Evolutionary conservation across 2,329 filamentous ascomycete genomes (phyloP), one percentile per base, ranked within the genome.

Genomic region (Anisogramma anomala): DNA sequence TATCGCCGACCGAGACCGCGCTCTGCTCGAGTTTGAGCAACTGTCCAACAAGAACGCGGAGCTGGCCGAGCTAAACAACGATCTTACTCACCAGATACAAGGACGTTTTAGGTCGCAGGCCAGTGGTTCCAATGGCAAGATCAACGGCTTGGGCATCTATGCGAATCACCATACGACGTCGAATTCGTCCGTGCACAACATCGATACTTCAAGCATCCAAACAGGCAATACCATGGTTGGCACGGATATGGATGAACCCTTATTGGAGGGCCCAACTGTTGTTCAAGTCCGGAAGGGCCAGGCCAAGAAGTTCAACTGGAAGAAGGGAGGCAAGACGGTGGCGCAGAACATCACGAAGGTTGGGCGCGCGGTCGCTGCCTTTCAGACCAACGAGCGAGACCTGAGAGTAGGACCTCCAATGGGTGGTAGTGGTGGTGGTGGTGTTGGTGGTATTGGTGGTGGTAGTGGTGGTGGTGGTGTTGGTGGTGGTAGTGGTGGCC

Each of bases 271-370:
- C 2, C 88, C 91, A n/a, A 91, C 94, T 46, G 84, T 96, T 25
- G 84, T 96, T 46, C 93, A 91, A 53, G 93, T 96, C 48, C 79
- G 87, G 53, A 96, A 95, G 65, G 87, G 84, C 22, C 87, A 94
- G 57, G 79, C 82, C 40, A 94, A 87, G 67, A 96, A 95, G 60
- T 95, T 95, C 65, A 94, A 94, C 65, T 96, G 91, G 88, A 94
- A 95, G 72, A 94, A 93, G 68, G 87, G 87, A 28, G 85, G 85
- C 28, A 89, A 94, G 63, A 88, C 84, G 42, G 81, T 96, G 53
- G 88, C 88, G 20, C 94, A 95, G 61, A 89, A 88, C 55, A 84
- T 96, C 38, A 83, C 84, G 47, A 95, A 95, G 66, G 79, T 96
- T 59, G 94, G 94, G 61, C 84, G 87, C 41, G 88, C 88, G 5